Base-by-base conservation (phyloP, 495 filamentous ascomycete genomes). In the Podospora pseudoanserina region DNA sequence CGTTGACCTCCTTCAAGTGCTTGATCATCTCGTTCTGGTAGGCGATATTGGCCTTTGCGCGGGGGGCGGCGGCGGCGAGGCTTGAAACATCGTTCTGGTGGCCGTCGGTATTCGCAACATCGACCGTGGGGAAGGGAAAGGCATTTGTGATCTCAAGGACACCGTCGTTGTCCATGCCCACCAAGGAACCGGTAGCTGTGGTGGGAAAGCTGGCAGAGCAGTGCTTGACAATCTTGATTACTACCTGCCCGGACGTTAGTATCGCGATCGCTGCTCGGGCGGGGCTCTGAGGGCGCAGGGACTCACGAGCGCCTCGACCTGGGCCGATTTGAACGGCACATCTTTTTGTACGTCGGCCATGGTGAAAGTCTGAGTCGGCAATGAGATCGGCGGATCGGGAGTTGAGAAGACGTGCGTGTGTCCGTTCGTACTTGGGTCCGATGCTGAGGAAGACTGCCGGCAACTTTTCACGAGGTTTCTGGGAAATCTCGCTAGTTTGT, bases 21-120 rank as follows among this genome's bases (percentile, higher is more conserved):
- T 92, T 90, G 77, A 99, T 93, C 95, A 98, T 98, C 81, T 99
- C 96, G 68, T 89, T 91, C 82, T 97, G 94, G 79, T 99, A 99
- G 68, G 81, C 82, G 18, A 87, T 84, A 77, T 97, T 97, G 61
- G 91, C 86, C 83, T 98, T 99, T 20, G 93, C 89, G 65, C 95
- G 88, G 67, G 95, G 95, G 49, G 96, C 95, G 15, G 92, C 91
- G 30, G 92, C 91, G 9, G 95, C 94, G 9, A 91, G 81, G 73
- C 90, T 90, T 53, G 90, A 89, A 11, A 90, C 82, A 68, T 89
- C 88, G 79, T 91, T 92, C 77, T 91, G 91, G 81, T 94, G 93
- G 73, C 90, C 85, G 68, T 96, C 92, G 72, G 82, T 72, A 70
- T 87, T 88, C 44, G 82, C 74, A 70, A 88, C 79, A 71, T 97